Evolutionary conservation across 345 rosid genomes (phyloP), one percentile per base, ranked within the genome.

Genomic region (Gossypium thurberi): DNA sequence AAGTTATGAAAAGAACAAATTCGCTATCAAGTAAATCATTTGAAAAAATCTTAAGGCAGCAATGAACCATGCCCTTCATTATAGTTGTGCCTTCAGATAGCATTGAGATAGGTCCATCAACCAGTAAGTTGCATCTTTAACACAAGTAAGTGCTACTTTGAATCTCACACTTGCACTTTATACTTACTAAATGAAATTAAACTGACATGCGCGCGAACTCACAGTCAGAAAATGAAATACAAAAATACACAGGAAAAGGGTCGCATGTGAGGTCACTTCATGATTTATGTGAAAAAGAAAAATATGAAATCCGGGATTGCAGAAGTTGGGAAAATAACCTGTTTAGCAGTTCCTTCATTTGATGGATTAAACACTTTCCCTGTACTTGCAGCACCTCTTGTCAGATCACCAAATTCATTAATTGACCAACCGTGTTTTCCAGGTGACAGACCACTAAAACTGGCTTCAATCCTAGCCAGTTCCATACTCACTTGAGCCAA

Each of bases 401-500:
- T 95, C 75, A 95, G 91, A 82, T 95, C 99, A 74, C 97, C 98
- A 23, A 77, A 95, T 84, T 95, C 94, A 73, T 95, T 95, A 78
- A 92, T 88, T 5, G 90, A 85, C 99, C 98, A 95, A 65, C 90
- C 87, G 37, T 91, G 97, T 47, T 65, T 90, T 74, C 98, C 97
- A 6, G 90, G 90, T 51, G 96, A 84, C 73, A 95, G 78, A 42
- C 98, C 97, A 46, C 87, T 85, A 33, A 95, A 92, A 81, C 67
- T 87, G 77, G 94, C 97, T 82, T 95, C 99, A 48, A 92, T 85
- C 81, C 97, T 89, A 60, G 96, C 86, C 78, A 89, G 81, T 74
- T 95, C 98, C 97, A 95, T 88, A 74, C 78, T 89, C 68, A 90
- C 89, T 80, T 92, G 99, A 79, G 97, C 99, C 17, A 92, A 85